Conservation (phyloP, 495 filamentous ascomycete genomes). For the Chaetomium fimeti region DNA sequence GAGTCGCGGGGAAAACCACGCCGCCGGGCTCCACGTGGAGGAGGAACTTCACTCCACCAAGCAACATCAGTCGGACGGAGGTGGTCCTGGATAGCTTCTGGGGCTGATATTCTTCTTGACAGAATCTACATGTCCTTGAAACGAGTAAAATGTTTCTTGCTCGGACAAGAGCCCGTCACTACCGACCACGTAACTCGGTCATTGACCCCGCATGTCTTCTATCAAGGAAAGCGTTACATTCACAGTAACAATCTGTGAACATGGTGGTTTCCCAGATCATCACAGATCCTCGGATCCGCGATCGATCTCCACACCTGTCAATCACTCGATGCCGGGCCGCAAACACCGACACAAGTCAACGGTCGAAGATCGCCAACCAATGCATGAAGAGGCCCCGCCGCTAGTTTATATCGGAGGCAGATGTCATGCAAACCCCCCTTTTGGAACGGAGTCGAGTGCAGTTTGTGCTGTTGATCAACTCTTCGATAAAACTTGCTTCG, state of each 20-base stretch:
- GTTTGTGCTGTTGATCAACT: not conserved
- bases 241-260: too few species aligned
- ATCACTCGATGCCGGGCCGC: conserved; percentile 14
- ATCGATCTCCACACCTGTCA: not conserved
- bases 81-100: too few species aligned
- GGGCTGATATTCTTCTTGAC: too few species aligned
- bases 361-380: conserved; percentile 5
- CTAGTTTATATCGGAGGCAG: not conserved
- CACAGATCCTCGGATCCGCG: not conserved
- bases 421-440: not conserved
- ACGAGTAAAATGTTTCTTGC: too few species aligned
- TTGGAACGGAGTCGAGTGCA: not conserved
- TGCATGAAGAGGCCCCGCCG: conserved; percentile 3
- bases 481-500: not conserved
- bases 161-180: too few species aligned
- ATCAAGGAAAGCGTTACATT: too few species aligned
- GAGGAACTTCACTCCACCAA: not conserved
- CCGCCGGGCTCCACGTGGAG: conserved; percentile 12
- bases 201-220: not conserved
- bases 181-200: not conserved
- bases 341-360: not conserved
- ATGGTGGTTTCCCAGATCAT: too few species aligned
- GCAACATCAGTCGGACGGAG: not conserved
- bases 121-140: not conserved
- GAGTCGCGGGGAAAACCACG: conserved; percentile 1